Conservation (phyloP, 2,329 filamentous ascomycete species). For the Ophiocordyceps robertsii region DNA sequence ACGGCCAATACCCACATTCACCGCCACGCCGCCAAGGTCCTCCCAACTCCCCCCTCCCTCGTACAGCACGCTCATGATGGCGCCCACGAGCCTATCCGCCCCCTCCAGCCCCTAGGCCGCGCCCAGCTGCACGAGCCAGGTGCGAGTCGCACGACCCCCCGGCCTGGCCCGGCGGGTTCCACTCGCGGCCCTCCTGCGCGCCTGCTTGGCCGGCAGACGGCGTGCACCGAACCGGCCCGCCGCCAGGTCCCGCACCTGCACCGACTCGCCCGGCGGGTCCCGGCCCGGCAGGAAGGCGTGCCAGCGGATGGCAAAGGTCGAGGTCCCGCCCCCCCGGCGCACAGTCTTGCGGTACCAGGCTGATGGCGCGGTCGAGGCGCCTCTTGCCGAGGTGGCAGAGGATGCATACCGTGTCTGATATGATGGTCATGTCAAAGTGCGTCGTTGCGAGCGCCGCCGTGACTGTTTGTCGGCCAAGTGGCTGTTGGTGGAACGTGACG, state of each 20-base stretch:
- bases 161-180: slow-evolving; percentile 53
- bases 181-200: slow-evolving; percentile 54
- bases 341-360: slow-evolving; percentile 48
- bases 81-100: slow-evolving; percentile 47
- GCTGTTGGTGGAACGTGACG: too few relatives aligned
- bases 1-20: slow-evolving; percentile 38
- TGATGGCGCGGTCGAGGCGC: slow-evolving; percentile 57
- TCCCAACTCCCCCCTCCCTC: slow-evolving; percentile 43
- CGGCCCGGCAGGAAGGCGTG: slow-evolving; percentile 62
- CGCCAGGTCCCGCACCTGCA: slow-evolving; percentile 39
- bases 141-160: slow-evolving; percentile 28
- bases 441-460: slow-evolving; percentile 36
- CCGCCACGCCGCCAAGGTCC: slow-evolving; percentile 37
- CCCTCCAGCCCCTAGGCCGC: slow-evolving; percentile 27
- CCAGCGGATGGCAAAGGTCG: slow-evolving; percentile 65
- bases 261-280: slow-evolving; percentile 14
- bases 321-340: slow-evolving; percentile 34
- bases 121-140: slow-evolving; percentile 39
- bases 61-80: slow-evolving; percentile 54
- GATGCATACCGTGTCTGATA: slow-evolving; percentile 73
- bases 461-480: too few relatives aligned
- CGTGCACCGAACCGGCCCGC: slow-evolving; percentile 52
- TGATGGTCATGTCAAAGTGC: slow-evolving; percentile 61
- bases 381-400: slow-evolving; percentile 69
- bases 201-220: slow-evolving; percentile 41